Evolutionary conservation across 495 filamentous ascomycete genomes (phyloP).

Genomic region (Pyrenopolyporus hunteri): DNA sequence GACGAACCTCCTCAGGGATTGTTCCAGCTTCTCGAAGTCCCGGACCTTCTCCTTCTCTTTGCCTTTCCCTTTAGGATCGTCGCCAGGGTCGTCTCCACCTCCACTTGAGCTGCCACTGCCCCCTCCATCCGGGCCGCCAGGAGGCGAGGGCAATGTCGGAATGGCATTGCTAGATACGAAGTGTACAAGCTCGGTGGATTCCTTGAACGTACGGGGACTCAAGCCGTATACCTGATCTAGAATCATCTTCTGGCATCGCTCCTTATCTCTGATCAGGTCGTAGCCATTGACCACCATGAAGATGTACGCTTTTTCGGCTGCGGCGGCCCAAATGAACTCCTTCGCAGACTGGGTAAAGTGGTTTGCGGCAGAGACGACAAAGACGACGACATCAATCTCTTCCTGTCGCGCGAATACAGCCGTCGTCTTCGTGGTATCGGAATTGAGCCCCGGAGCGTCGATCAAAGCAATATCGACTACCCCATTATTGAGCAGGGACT

Average conservation of each 20-base stretch:
- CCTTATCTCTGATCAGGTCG: constrained; percentile 91
- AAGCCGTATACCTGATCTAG: constrained; percentile 83
- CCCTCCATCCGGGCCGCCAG: constrained; percentile 62
- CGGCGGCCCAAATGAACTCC: constrained; percentile 95
- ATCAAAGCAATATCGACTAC: constrained; percentile 98
- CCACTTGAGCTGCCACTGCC: constrained; percentile 65
- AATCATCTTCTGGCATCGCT: constrained; percentile 81
- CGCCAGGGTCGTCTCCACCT: constrained; percentile 62
- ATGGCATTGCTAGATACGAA: constrained; percentile 98
- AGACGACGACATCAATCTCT: constrained; percentile 98
- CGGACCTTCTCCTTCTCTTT: constrained; percentile 86
- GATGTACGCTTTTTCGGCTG: constrained; percentile 96
- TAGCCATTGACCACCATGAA: constrained; percentile 99
- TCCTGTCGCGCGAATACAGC: constrained; percentile 96
- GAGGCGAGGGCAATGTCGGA: constrained; percentile 65
- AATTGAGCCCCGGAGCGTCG: constrained; percentile 94
- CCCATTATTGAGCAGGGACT: constrained; percentile 94
- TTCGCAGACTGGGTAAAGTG: constrained; percentile 96
- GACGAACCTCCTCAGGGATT: constrained; percentile 88
- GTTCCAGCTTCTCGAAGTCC: constrained; percentile 88
- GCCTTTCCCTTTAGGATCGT: constrained; percentile 81
- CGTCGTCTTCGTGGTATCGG: constrained; percentile 94
- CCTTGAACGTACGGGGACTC: constrained; percentile 91
- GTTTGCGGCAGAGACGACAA: constrained; percentile 95
- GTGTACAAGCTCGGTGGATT: constrained; percentile 89